Percentiles rank a stretch among this genome's conserved stretches.
Conservation (phyloP, 179 eudicot genomes). For the Silene coronaria region DNA sequence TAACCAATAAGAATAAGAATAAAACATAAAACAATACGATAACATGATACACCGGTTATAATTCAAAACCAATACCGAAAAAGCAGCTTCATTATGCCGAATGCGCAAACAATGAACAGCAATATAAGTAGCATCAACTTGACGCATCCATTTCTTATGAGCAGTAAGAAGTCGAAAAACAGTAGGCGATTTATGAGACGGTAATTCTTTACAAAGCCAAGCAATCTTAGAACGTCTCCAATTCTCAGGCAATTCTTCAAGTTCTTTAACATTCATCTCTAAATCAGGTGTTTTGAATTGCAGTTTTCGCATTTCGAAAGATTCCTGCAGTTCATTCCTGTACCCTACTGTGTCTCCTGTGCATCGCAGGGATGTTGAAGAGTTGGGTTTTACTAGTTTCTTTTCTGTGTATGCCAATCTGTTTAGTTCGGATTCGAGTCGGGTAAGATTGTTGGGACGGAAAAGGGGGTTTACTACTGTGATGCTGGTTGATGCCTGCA, state of each 20-base stretch:
- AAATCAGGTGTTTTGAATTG: slow-evolving; percentile 36
- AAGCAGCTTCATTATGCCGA: slow-evolving; percentile 75
- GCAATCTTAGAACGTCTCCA: slow-evolving; percentile 85
- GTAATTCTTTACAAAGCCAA: slow-evolving; percentile 93
- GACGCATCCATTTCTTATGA: slow-evolving; percentile 81
- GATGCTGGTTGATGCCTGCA: no score
- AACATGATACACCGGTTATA: neutral
- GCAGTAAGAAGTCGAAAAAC: slow-evolving; percentile 56
- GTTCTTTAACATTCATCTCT: slow-evolving; percentile 62
- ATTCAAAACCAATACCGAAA: slow-evolving; percentile 41
- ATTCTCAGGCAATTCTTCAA: slow-evolving; percentile 75
- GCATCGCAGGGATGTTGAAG: neutral
- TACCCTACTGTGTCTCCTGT: slow-evolving; percentile 15
- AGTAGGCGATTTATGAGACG: slow-evolving; percentile 52
- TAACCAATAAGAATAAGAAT: no score
- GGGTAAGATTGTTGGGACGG: no score
- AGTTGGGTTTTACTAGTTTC: neutral
- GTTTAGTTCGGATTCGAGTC: no score
- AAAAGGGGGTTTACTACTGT: no score
- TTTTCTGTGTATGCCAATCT: no score
- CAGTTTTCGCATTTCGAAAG: slow-evolving; percentile 36
- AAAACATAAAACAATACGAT: no score
- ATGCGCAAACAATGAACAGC: slow-evolving; percentile 73
- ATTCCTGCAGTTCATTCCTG: slow-evolving; percentile 28
- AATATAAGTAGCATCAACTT: slow-evolving; percentile 66